Evolutionary conservation across 345 rosid genomes (phyloP).

Genomic region (Capsella bursapastoris): DNA sequence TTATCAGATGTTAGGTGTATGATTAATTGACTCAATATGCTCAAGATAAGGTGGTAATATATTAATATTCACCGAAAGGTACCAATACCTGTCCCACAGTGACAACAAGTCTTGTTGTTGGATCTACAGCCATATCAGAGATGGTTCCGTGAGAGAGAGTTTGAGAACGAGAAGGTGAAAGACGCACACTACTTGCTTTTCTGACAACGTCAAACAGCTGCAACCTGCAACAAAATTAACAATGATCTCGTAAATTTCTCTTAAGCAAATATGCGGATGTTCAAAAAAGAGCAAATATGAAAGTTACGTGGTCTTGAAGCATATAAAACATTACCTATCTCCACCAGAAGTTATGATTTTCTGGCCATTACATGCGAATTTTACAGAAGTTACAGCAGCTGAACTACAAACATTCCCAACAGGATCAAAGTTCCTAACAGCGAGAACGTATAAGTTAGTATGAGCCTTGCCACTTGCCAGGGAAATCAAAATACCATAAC

Average conservation of each 20-base stretch:
- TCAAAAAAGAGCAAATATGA: background rate
- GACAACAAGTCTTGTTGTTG: slow-evolving; percentile 60
- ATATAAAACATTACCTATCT: slow-evolving; percentile 58
- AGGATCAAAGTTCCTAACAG: slow-evolving; percentile 72
- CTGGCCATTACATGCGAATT: slow-evolving; percentile 58
- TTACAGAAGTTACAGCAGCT: slow-evolving; percentile 79
- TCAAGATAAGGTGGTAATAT: background rate
- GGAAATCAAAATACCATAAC: slow-evolving; percentile 29
- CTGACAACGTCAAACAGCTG: slow-evolving; percentile 61
- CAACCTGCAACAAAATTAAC: slow-evolving; percentile 51
- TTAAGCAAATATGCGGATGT: background rate
- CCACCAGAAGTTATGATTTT: slow-evolving; percentile 80
- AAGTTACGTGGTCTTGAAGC: background rate
- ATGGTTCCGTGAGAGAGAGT: slow-evolving; percentile 77
- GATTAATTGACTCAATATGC: slow-evolving; percentile 15
- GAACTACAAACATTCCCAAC: slow-evolving; percentile 65
- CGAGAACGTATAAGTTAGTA: slow-evolving; percentile 37
- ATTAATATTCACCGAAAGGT: slow-evolving; percentile 22
- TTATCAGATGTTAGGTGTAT: slow-evolving; percentile 1
- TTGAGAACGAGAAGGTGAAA: slow-evolving; percentile 66
- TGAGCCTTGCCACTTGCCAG: slow-evolving; percentile 16
- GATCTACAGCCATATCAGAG: slow-evolving; percentile 82
- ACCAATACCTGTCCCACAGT: slow-evolving; percentile 78
- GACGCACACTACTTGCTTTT: slow-evolving; percentile 46
- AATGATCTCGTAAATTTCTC: background rate